A percentile compares a stretch with the other conserved stretches of the same genome.
phyloP scores from a whole-genome alignment of 768 basidiomycete genomes.

The Kwoniella mangroviensis region DNA sequence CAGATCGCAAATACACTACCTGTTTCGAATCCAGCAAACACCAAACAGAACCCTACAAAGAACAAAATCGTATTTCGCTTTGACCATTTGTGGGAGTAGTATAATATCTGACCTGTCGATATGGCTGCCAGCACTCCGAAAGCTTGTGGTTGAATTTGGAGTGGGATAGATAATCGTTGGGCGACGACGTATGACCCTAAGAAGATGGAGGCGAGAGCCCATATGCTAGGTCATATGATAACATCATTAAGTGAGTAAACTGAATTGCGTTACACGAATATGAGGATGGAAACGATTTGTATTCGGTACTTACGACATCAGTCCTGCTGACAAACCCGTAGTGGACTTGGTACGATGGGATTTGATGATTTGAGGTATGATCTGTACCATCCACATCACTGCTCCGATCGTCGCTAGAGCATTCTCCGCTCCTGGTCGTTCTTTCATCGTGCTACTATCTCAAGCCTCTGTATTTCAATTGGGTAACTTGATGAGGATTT shows the following conservation, averaged over 20 bases:
- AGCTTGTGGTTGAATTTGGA: conserved; percentile 62
- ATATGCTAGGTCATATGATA: no score
- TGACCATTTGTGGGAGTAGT: conserved; percentile 66
- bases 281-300: no score
- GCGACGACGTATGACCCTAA: conserved; percentile 72
- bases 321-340: conserved; percentile 69
- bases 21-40: conserved; percentile 67
- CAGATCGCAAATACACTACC: conserved; percentile 67
- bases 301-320: conserved; percentile 69
- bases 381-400: conserved; percentile 54
- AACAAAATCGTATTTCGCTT: conserved; percentile 54
- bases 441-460: conserved; percentile 49
- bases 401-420: conserved; percentile 72
- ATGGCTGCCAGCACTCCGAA: conserved; percentile 68
- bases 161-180: conserved; percentile 71
- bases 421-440: conserved; percentile 67
- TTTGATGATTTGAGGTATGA: conserved; percentile 76
- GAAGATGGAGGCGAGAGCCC: conserved; percentile 67
- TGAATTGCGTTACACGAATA: no score
- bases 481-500: background rate
- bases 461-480: background rate
- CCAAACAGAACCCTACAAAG: conserved; percentile 59
- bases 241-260: no score
- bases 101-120: conserved; percentile 73
- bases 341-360: conserved; percentile 71